phyloP scores from a whole-genome alignment of 2,329 filamentous ascomycete species.

The Sporothrix sp. region DNA sequence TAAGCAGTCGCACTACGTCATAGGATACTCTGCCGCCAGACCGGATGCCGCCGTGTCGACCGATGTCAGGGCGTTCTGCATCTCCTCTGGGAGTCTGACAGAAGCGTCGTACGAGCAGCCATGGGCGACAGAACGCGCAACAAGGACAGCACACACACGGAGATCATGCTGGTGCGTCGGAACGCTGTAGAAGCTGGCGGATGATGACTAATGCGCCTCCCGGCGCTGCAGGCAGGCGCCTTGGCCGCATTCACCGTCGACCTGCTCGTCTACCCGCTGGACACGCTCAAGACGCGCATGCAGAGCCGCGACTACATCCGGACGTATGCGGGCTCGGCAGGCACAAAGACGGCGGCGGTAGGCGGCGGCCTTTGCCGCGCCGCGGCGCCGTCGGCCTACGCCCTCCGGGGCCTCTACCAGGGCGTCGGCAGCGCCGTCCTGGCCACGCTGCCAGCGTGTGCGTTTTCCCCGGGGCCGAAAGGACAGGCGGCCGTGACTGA shows the following conservation, averaged over 20 bases:
- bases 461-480: slow-evolving; percentile 17
- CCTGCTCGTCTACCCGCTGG: slow-evolving; percentile 74
- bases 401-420: slow-evolving; percentile 70
- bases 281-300: slow-evolving; percentile 80
- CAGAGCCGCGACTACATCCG: slow-evolving; percentile 68
- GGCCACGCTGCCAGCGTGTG: slow-evolving; percentile 79
- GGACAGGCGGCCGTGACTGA: too few species aligned
- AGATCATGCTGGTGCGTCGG: slow-evolving; percentile 16
- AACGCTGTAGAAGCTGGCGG: too few species aligned
- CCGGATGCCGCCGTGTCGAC: too few species aligned
- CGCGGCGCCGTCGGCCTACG: slow-evolving; percentile 31
- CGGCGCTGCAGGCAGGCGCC: slow-evolving; percentile 59
- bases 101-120: too few species aligned
- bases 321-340: slow-evolving; percentile 33
- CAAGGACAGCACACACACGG: slow-evolving; percentile 13
- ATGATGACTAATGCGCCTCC: background rate
- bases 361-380: background rate
- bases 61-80: too few species aligned
- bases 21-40: too few species aligned
- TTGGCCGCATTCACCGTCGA: slow-evolving; percentile 80
- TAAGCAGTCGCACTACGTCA: too few species aligned
- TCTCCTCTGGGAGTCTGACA: too few species aligned
- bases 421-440: slow-evolving; percentile 77
- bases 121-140: background rate
- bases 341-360: too few species aligned